A percentile compares a stretch with the other conserved stretches of the same genome.
These are phyloP conservation scores for Paraphaeosphaeria sporulosa DNA, from an alignment of 2,329 filamentous ascomycete genomes.

Conservation along the genomic window DNA sequence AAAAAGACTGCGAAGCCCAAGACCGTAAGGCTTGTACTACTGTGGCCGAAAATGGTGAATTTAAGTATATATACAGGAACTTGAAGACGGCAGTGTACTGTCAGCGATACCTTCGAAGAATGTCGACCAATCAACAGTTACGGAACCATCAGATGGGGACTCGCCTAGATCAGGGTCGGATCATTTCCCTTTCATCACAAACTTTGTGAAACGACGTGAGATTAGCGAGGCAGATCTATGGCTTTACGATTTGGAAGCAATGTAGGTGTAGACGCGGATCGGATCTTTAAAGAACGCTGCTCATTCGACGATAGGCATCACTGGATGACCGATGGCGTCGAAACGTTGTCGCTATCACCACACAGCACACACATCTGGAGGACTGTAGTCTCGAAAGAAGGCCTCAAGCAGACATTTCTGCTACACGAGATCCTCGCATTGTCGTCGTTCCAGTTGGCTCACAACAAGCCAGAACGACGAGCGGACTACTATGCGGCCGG, in stretches of 20 bases:
- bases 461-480: constrained; percentile 34
- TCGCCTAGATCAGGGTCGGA: constrained; percentile 40
- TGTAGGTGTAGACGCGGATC: constrained; percentile 30
- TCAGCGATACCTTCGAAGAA: constrained; percentile 29
- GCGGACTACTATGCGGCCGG: constrained; percentile 42
- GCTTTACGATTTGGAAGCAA: constrained; percentile 44
- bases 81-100: constrained; percentile 21
- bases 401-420: constrained; percentile 45
- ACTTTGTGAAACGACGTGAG: constrained; percentile 35
- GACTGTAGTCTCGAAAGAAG: constrained; percentile 44
- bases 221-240: constrained; percentile 35
- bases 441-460: constrained; percentile 49
- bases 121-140: constrained; percentile 8
- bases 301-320: constrained; percentile 38
- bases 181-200: constrained; percentile 42
- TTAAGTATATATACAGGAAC: constrained; percentile 18
- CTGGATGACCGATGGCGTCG: constrained; percentile 40
- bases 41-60: constrained; percentile 5
- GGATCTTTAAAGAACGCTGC: not conserved
- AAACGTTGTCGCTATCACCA: constrained; percentile 31
- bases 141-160: constrained; percentile 28
- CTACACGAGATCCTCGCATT: constrained; percentile 54
- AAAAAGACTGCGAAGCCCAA: constrained; percentile 24
- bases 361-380: constrained; percentile 45
- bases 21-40: constrained; percentile 24